Base-by-base conservation (phyloP, 2,329 filamentous ascomycete species). In the Botryotinia convoluta region DNA sequence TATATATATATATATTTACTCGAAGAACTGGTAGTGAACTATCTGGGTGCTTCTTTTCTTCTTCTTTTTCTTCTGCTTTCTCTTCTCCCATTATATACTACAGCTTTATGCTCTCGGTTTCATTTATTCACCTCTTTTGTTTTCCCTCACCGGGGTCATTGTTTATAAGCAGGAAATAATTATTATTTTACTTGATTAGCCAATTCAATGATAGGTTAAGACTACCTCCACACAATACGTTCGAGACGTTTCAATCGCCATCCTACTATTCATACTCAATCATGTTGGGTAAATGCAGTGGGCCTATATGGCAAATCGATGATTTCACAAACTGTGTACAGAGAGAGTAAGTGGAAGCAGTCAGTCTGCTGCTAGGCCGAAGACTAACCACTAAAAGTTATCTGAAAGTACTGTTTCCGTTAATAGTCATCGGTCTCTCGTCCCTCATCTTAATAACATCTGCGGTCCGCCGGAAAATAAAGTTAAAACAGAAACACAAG, bases 341-440 rank as follows among this genome's bases (percentile, higher is more conserved):
- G 78, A 84, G 86, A 83, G 90, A 93, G 92, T 93, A 83, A 81
- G 91, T 86, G 29, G n/a, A 54, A 5, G n/a, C 37, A 29, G 12
- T 14, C 3, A 9, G 18, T 37, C 18, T n/a, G 22, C 29, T 20
- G 37, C 29, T 20, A 9, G 32, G 32, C 6, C 32, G 20, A 39
- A 39, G 35, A 18, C 54, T 62, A 32, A 69, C 35, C 7, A 39
- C 48, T 10, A 32, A 74, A 81, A 95, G 93, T 82, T 95, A 93
- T 82, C 88, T 97, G 71, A 91, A 93, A 82, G 89, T 93, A 74
- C 85, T 97, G 64, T 86, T 98, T 72, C 96, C 96, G 72, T 85
- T 96, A 74, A 84, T 91, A 75, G 86, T 92, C 73, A 89, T 94
- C 82, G 87, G 84, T 75, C 78, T 92, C 39, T 98, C 96, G 10